Evolutionary conservation across 345 rosid genomes (phyloP).

Genomic region (Brassica incana): DNA sequence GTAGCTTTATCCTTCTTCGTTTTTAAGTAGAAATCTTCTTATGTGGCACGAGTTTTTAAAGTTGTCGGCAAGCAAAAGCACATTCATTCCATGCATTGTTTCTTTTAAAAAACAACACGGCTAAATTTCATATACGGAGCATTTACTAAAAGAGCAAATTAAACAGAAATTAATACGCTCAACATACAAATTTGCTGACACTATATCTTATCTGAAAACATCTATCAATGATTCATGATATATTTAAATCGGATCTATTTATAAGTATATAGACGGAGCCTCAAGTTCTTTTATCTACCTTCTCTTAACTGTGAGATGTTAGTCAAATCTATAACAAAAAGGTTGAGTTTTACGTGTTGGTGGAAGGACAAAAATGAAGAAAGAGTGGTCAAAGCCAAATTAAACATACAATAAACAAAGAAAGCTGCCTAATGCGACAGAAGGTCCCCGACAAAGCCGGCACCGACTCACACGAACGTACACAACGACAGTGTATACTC

Average conservation of each 20-base stretch:
- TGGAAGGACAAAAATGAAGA: slow-evolving; percentile 8
- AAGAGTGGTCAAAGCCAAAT: slow-evolving; percentile 33
- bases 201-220: neutral
- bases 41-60: slow-evolving; percentile 23
- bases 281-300: neutral
- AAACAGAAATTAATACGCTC: neutral
- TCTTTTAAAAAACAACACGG: too few relatives aligned
- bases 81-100: slow-evolving; percentile 11
- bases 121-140: neutral
- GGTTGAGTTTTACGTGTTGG: slow-evolving; percentile 15
- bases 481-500: neutral
- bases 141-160: neutral
- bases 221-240: neutral
- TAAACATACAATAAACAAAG: slow-evolving; percentile 17
- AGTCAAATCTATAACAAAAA: slow-evolving; percentile 10
- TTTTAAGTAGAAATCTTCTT: slow-evolving; percentile 1
- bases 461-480: slow-evolving; percentile 33
- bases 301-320: neutral
- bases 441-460: slow-evolving; percentile 33
- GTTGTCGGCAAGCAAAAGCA: slow-evolving; percentile 38
- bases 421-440: slow-evolving; percentile 22
- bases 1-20: neutral
- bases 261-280: neutral
- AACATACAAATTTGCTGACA: neutral
- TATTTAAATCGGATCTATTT: neutral